Conservation (phyloP, 2,329 filamentous ascomycete genomes). For the Aciculosporium take region DNA sequence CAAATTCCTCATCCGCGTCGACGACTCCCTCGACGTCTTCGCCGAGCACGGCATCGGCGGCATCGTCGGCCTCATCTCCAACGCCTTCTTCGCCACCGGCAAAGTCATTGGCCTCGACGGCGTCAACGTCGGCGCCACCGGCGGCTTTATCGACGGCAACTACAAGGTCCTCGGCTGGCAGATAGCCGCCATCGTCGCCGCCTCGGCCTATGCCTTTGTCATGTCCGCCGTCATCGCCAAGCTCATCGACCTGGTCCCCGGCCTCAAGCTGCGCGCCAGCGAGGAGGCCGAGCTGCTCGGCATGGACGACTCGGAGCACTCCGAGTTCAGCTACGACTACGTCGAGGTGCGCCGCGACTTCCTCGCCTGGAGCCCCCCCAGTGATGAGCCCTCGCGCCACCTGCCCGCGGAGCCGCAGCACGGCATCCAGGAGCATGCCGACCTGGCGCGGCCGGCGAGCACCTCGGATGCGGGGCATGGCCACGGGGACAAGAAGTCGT, state of each 20-base stretch:
- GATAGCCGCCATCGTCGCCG: constrained; percentile 58
- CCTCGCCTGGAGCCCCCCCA: constrained; percentile 72
- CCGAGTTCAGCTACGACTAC: constrained; percentile 83
- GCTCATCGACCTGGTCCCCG: constrained; percentile 59
- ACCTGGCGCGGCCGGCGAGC: constrained; percentile 19
- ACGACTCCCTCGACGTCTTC: constrained; percentile 59
- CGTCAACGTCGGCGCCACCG: constrained; percentile 52
- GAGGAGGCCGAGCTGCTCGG: constrained; percentile 74
- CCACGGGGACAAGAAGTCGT: constrained; percentile 7
- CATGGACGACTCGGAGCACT: constrained; percentile 83
- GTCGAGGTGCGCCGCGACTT: constrained; percentile 81
- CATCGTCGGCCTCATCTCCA: constrained; percentile 57
- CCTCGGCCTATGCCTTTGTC: constrained; percentile 54
- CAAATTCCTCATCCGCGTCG: constrained; percentile 49
- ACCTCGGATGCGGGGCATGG: constrained; percentile 9
- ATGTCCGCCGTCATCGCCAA: constrained; percentile 62
- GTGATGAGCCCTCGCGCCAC: constrained; percentile 43
- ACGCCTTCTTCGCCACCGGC: constrained; percentile 55
- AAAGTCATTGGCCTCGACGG: constrained; percentile 63
- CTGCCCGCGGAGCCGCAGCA: constrained; percentile 50
- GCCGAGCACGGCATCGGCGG: constrained; percentile 58
- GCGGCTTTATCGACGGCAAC: constrained; percentile 65
- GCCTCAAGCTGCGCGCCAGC: constrained; percentile 63
- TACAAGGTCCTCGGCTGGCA: constrained; percentile 66
- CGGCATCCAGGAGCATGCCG: constrained; percentile 52